Evolutionary conservation across 345 rosid genomes (phyloP), one percentile per base, ranked within the genome.

Genomic region (Corchorus capsularis): DNA sequence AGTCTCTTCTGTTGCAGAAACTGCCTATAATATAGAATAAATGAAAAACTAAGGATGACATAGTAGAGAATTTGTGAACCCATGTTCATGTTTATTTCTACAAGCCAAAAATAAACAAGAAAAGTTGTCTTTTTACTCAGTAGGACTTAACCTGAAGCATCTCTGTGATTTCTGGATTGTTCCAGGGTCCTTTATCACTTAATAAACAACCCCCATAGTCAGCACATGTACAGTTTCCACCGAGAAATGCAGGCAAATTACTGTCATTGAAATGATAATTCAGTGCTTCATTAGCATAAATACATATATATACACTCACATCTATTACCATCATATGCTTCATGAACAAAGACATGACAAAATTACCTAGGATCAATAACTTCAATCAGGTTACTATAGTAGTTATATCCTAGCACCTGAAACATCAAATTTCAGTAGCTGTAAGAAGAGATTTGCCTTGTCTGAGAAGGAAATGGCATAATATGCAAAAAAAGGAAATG

Each of bases 111-210:
- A 43, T 12, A 47, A 70, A 46, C 17, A 27, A 53, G 52, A 20
- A 64, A 53, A 4, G 27, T 6, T 46, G 27, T 39, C 16, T 43
- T 27, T 56, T 53, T 39, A 49, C n/a, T 27, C 56, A 63, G 63
- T 43, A 55, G 67, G 52, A 75, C n/a, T 8, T 66, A 77, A 88
- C 92, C 94, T 86, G 79, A 79, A 89, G 72, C 75, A 82, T 77
- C 73, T 86, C 85, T 56, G 4, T 47, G 8, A 86, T 81, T 63
- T 90, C 92, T 11, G 91, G 94, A 76, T 88, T 80, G 19, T 88
- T 82, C 92, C 94, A 90, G 14, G 92, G 94, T 19, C 91, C 92
- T 80, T 79, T 83, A 63, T 90, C 92, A 55, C 92, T 87, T 12
- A 82, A 81, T 68, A 87, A 34, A 85, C 94, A 88, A 71, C 91